Conservation (phyloP, 2,329 filamentous ascomycete species). For the Colletotrichum sp. region DNA sequence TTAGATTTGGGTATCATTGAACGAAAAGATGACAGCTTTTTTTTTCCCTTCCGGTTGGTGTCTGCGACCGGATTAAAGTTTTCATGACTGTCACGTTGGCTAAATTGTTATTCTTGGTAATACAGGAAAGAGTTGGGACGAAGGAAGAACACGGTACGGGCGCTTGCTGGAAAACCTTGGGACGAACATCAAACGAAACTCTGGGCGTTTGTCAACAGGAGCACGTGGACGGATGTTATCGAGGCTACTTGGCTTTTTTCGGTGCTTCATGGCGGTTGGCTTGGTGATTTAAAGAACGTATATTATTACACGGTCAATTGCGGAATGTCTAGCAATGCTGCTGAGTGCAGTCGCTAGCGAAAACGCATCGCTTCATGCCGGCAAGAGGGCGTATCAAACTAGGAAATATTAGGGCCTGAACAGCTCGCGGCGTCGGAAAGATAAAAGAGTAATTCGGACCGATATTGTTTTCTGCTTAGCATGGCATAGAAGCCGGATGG, state of each 20-base stretch:
- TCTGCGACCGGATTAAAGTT: not conserved
- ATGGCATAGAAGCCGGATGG: not conserved
- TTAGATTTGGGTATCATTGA: not conserved
- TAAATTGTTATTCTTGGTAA: not conserved
- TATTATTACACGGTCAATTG: too few species aligned
- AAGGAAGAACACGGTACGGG: not conserved
- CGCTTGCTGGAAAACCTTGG: not conserved
- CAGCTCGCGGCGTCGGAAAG: not conserved
- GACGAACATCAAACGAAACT: constrained; percentile 18
- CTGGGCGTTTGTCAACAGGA: not conserved
- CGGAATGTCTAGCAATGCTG: too few species aligned
- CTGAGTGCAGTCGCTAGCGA: not conserved
- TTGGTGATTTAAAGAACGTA: not conserved
- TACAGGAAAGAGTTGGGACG: not conserved
- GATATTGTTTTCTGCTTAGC: not conserved
- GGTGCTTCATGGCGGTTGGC: not conserved
- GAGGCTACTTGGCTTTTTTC: not conserved
- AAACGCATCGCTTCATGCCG: not conserved
- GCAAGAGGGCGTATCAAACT: too few species aligned
- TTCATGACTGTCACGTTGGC: not conserved
- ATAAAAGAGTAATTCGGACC: not conserved
- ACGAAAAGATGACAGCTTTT: not conserved
- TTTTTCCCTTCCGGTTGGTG: not conserved
- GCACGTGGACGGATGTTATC: not conserved
- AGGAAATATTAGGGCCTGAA: too few species aligned